Base-by-base conservation (phyloP, 306 rosid genomes). In the Nissolia schottii region DNA sequence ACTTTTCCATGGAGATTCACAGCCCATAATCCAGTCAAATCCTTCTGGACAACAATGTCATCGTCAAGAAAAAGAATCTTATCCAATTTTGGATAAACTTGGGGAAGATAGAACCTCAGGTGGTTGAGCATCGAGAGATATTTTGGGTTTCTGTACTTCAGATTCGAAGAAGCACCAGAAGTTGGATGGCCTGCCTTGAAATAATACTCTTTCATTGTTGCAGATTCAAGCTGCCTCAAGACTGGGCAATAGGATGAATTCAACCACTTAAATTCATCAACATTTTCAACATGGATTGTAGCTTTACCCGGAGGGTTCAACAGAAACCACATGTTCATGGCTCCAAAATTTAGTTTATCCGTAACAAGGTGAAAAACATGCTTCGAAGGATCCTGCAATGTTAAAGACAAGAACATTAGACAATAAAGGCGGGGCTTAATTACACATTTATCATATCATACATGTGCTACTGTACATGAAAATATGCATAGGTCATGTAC, bases 311-410 rank as follows among this genome's bases (percentile, higher is more conserved):
- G 99, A 84, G 99, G 96, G 68, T 94, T 94, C 86, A 85, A 78
- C 64, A 94, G 84, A 84, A 94, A 94, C 99, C 99, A 94, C 97
- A 94, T 94, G 80, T 81, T 94, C 97, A 94, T 85, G 76, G 99
- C 99, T 75, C 93, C 99, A 81, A 88, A 89, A 76, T 94, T 91
- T 35, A 94, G 89, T 75, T 88, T 89, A 82, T 91, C 97, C 2
- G 97, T 91, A 79, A 94, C 99, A 54, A 94, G 91, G 69, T 94
- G 99, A 82, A 94, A 91, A 64, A 91, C 99, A 24, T 94, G 99
- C 75, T 86, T 91, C 59, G 97, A 91, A 56, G 96, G 86, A 85
- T 94, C 97, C 99, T 94, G 84, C 81, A 81, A 68, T 57, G 63
- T 73, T n/a, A 35, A 75, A 82, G 74, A 76, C 76, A 82, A 48